Evolutionary conservation across 768 basidiomycete genomes (phyloP).

Genomic region (Suillus paluster): DNA sequence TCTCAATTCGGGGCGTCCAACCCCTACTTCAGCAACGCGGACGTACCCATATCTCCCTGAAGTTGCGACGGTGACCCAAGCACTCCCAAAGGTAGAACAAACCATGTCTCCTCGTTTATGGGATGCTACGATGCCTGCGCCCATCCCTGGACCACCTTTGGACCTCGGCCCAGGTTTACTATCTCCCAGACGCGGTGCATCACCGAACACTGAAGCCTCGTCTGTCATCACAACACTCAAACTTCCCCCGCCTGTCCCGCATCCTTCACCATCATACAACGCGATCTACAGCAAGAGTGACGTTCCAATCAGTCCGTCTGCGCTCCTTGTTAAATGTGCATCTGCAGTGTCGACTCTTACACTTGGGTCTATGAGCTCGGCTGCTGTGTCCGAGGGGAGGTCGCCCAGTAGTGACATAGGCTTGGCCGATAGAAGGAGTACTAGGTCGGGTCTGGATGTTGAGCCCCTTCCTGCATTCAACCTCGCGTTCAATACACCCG

Average conservation of each 20-base stretch:
- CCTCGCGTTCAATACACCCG: constrained; percentile 61
- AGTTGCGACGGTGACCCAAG: background rate
- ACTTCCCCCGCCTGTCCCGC: background rate
- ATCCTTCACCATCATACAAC: background rate
- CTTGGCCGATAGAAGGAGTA: background rate
- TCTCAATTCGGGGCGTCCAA: background rate
- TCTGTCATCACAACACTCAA: background rate
- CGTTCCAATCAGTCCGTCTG: background rate
- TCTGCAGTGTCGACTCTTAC: background rate
- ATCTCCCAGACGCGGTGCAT: background rate
- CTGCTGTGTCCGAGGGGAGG: background rate
- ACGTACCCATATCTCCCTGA: background rate
- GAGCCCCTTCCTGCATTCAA: constrained; percentile 61
- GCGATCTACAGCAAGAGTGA: background rate
- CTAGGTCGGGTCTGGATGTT: background rate
- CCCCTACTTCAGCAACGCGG: background rate
- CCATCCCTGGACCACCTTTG: background rate
- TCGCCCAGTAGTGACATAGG: background rate
- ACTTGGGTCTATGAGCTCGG: background rate
- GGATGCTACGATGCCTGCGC: constrained; percentile 4
- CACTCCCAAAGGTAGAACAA: background rate
- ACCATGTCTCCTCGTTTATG: background rate
- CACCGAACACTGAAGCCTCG: background rate
- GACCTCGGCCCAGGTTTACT: background rate
- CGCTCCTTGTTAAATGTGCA: background rate